Evolutionary conservation across 1,139 yeast species (phyloP).

Genomic region (Yamadazyma spencermartinsiae): DNA sequence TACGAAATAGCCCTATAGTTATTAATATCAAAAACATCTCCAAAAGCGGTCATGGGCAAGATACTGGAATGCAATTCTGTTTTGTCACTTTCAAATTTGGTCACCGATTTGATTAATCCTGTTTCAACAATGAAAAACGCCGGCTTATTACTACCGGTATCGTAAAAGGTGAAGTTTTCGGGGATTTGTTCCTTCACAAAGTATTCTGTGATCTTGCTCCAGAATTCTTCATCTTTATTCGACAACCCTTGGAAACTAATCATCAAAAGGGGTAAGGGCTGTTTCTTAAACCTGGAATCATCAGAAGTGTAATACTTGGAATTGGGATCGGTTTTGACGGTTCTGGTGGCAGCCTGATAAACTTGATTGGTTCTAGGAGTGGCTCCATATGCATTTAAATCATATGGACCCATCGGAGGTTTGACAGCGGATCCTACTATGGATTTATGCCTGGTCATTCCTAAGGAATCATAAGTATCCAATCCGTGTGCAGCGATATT

Average conservation of each 20-base stretch:
- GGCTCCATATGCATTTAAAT: slow-evolving; percentile 11
- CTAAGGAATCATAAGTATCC: slow-evolving; percentile 16
- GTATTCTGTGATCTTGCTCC: slow-evolving; percentile 57
- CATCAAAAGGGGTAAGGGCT: slow-evolving; percentile 69
- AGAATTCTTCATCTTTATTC: slow-evolving; percentile 59
- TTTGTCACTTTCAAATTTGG: slow-evolving; percentile 53
- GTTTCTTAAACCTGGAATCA: slow-evolving; percentile 41
- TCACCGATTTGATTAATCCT: slow-evolving; percentile 69
- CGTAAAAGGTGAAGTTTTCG: slow-evolving; percentile 51
- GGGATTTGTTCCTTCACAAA: slow-evolving; percentile 52
- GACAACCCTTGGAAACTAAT: slow-evolving; percentile 72
- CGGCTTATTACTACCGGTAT: slow-evolving; percentile 39
- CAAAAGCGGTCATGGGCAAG: slow-evolving; percentile 89
- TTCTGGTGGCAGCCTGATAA: slow-evolving; percentile 60
- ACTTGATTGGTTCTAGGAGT: slow-evolving; percentile 69
- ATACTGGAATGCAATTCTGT: slow-evolving; percentile 72
- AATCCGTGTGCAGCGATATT: slow-evolving; percentile 12
- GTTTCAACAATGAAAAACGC: slow-evolving; percentile 73
- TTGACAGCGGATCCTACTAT: slow-evolving; percentile 14
- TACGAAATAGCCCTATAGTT: slow-evolving; percentile 45
- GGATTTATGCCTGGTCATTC: slow-evolving; percentile 17
- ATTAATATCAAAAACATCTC: slow-evolving; percentile 52
- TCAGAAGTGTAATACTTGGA: slow-evolving; percentile 26
- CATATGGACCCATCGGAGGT: slow-evolving; percentile 14
- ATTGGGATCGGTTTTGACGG: slow-evolving; percentile 47